Evolutionary conservation across 352 stramenopile genomes (phyloP).

Genomic region (Phytophthora hibernalis): DNA sequence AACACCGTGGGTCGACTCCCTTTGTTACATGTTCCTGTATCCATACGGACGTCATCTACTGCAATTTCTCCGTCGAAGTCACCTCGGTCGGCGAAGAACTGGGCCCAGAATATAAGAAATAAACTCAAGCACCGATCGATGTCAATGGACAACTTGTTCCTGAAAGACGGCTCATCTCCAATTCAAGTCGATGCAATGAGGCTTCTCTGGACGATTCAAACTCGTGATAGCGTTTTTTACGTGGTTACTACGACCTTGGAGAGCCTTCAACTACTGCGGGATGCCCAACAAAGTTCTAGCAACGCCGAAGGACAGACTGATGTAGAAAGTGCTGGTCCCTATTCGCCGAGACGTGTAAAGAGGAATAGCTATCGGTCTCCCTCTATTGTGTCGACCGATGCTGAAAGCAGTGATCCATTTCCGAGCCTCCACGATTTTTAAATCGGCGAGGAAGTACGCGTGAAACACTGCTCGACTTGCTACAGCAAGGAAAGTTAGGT

Average conservation of each 20-base stretch:
- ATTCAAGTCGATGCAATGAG: conserved; percentile 88
- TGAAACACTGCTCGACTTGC: conserved; percentile 70
- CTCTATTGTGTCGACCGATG: conserved; percentile 17
- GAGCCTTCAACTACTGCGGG: conserved; percentile 54
- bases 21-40: conserved; percentile 23
- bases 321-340: neutral
- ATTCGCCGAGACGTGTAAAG: conserved; percentile 21
- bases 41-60: conserved; percentile 19
- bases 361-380: conserved; percentile 29
- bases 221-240: conserved; percentile 75
- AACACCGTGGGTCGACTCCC: conserved; percentile 3
- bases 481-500: conserved; percentile 81
- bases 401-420: neutral
- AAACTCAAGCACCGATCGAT: conserved; percentile 70
- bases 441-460: conserved; percentile 56
- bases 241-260: conserved; percentile 67
- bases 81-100: conserved; percentile 49
- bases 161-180: conserved; percentile 74
- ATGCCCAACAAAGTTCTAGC: conserved; percentile 35
- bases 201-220: conserved; percentile 81
- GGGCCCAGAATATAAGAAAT: conserved; percentile 61
- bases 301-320: conserved; percentile 14
- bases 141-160: conserved; percentile 76
- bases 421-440: neutral
- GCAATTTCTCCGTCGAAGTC: conserved; percentile 25